Conservation (phyloP, 345 rosid species). For the Laguncularia racemosa region DNA sequence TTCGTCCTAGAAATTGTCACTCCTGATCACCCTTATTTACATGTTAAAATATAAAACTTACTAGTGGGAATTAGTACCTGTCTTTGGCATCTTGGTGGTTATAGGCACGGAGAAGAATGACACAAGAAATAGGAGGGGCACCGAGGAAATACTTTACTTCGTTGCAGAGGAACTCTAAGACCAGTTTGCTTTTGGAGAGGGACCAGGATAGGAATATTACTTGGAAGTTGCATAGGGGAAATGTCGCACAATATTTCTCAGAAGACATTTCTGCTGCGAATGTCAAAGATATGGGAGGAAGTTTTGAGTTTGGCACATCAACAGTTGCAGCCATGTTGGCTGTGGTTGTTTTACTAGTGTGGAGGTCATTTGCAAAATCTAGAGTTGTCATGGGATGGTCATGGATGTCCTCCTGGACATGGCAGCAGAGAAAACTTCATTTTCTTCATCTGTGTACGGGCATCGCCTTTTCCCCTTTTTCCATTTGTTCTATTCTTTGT, state of each 20-base stretch:
- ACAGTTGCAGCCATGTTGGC: too few relatives aligned
- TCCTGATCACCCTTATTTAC: too few relatives aligned
- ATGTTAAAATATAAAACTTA: not conserved
- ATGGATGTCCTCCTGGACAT: not conserved
- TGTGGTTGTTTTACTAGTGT: too few relatives aligned
- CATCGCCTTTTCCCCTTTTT: not conserved
- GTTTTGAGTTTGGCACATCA: too few relatives aligned
- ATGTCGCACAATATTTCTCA: not conserved
- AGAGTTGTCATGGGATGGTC: not conserved
- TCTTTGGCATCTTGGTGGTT: not conserved
- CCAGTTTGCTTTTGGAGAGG: not conserved
- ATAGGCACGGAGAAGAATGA: not conserved
- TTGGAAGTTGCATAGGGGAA: too few relatives aligned
- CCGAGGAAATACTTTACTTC: slow-evolving; percentile 11
- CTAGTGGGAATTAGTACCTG: not conserved
- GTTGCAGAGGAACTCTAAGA: not conserved
- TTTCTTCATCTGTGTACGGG: not conserved
- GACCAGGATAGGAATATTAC: too few relatives aligned
- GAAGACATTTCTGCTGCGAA: too few relatives aligned
- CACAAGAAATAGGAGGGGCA: not conserved
- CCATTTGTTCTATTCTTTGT: not conserved
- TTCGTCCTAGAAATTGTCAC: too few relatives aligned
- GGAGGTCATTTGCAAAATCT: too few relatives aligned
- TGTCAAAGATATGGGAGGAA: too few relatives aligned
- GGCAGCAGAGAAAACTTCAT: slow-evolving; percentile 4